A percentile compares a stretch with the other conserved stretches of the same genome.
Conservation (phyloP, 164 flowering plant genomes). For the Vitis vinifera region DNA sequence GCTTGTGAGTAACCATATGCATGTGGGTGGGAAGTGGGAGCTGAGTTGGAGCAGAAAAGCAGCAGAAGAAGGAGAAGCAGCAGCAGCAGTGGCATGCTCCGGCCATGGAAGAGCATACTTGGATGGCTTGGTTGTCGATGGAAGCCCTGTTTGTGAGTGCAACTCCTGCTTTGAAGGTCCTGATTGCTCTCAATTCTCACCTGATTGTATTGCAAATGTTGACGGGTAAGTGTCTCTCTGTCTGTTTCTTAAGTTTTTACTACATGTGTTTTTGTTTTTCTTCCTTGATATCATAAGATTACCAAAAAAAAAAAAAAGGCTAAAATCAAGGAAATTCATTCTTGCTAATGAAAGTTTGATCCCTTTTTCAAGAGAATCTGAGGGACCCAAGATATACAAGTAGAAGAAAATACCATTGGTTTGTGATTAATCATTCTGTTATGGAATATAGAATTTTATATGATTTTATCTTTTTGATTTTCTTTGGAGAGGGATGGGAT, state of each 20-base stretch:
- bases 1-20: neutral
- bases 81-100: conserved; percentile 31
- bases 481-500: too few relatives aligned
- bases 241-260: neutral
- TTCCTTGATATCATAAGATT: too few relatives aligned
- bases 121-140: conserved; percentile 22
- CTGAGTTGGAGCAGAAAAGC: conserved; percentile 15
- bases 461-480: too few relatives aligned
- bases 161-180: conserved; percentile 32
- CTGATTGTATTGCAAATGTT: conserved; percentile 34
- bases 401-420: too few relatives aligned
- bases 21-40: neutral
- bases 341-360: too few relatives aligned
- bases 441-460: too few relatives aligned
- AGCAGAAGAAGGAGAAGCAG: conserved; percentile 33
- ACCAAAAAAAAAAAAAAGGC: too few relatives aligned
- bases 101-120: conserved; percentile 42
- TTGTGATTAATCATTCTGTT: too few relatives aligned
- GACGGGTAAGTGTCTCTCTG: conserved; percentile 22
- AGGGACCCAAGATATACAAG: too few relatives aligned
- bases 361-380: too few relatives aligned
- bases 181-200: conserved; percentile 28
- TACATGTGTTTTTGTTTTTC: too few relatives aligned
- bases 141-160: conserved; percentile 32
- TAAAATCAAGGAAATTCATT: too few relatives aligned